Base-by-base conservation (phyloP, 768 basidiomycete species). In the Calvatia gigantea region DNA sequence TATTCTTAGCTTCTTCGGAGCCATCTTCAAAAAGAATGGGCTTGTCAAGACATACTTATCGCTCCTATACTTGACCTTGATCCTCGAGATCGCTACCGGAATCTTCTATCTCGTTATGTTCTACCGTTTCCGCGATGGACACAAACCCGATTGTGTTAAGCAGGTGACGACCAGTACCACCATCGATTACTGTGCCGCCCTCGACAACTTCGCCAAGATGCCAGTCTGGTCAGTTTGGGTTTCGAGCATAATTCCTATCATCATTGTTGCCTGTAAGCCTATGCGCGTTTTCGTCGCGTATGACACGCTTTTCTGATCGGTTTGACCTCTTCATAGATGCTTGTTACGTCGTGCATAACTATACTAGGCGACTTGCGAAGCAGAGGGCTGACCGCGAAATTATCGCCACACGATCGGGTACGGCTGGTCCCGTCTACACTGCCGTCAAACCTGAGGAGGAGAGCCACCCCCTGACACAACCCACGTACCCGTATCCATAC, bases 181-280 rank as follows among this genome's bases (percentile, higher is more conserved):
- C n/a, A 67, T 69, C 39, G 61, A 67, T 5, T 60, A 60, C 39
- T 76, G 75, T 57, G 58, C 71, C 21, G 62, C 62, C 12, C 14
- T 71, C 43, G 65, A 65, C 39, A 58, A 58, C 17, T 63, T 66
- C 52, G 58, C 59, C 46, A 62, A 62, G 19, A 57, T 65, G 15
- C 66, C 67, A 6, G 68, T 67, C 56, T 71, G 66, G 28, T 62
- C 51, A 15, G 39, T 72, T 41, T 64, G 75, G 56, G 67, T 69
- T n/a, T 61, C 65, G 17, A 56, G 67, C 15, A 58, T 73, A n/a
- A 59, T 75, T 35, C 73, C 75, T 15, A 63, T 75, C 39, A 51
- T 76, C 25, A 52, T 73, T 33, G 70, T 74, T 64, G 65, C 64
- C 23, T 76, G 76, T 75, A 56, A 65, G 75, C 69, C 39, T 33